phyloP scores from a whole-genome alignment of 2,329 filamentous ascomycete species.

The Herpotrichia juniperi region DNA sequence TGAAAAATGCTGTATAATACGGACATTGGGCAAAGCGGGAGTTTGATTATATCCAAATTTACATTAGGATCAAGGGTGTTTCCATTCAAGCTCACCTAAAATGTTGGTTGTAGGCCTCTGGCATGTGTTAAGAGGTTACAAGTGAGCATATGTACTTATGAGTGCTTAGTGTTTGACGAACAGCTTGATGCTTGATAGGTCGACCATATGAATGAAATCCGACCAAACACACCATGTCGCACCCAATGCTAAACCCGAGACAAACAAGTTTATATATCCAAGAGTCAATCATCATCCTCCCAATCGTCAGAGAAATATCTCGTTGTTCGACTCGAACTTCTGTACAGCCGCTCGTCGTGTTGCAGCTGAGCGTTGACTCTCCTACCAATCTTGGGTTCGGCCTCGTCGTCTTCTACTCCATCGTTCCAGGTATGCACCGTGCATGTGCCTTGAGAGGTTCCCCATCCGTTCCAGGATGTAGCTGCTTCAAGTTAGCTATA shows the following conservation, averaged over 20 bases:
- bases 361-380: constrained; percentile 44
- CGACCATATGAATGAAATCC: no score
- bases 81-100: background rate
- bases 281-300: constrained; percentile 33
- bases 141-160: no score
- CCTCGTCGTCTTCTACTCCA: constrained; percentile 66
- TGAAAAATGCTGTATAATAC: constrained; percentile 39
- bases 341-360: constrained; percentile 44
- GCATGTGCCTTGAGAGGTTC: constrained; percentile 74
- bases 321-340: constrained; percentile 21
- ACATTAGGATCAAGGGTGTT: background rate
- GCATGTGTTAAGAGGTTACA: no score
- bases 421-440: constrained; percentile 81
- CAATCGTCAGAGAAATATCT: constrained; percentile 36
- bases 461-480: constrained; percentile 82
- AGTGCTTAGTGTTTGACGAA: no score
- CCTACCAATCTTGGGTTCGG: constrained; percentile 40
- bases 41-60: constrained; percentile 43
- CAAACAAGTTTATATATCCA: background rate
- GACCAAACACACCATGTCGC: no score
- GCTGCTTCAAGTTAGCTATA: constrained; percentile 56
- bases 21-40: constrained; percentile 40
- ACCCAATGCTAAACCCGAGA: no score
- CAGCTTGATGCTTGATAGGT: no score
- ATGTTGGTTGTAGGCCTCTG: no score